phyloP scores from a whole-genome alignment of 192 early-diverging fungal species.

The Podila verticillata region DNA sequence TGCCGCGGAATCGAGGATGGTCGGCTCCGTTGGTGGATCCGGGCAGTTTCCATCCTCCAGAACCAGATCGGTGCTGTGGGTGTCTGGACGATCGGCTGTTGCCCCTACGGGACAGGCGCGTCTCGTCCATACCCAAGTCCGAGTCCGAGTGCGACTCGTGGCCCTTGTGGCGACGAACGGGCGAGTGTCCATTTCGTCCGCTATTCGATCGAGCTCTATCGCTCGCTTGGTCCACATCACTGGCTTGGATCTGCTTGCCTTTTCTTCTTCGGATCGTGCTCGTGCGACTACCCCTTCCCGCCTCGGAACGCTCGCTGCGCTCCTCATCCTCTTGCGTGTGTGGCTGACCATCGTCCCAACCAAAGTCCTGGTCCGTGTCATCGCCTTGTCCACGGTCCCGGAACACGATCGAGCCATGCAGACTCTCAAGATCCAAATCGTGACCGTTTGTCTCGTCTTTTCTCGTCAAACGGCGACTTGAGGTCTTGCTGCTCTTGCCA shows the following conservation, averaged over 20 bases:
- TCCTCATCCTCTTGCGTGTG: background rate
- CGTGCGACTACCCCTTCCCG: background rate
- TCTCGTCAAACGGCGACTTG: background rate
- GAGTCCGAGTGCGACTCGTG: background rate
- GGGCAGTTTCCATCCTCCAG: background rate
- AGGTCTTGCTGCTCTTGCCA: background rate
- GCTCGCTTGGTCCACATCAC: no score
- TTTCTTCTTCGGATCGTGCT: conserved; percentile 15
- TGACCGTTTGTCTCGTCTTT: conserved; percentile 9
- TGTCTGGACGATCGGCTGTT: conserved; percentile 14
- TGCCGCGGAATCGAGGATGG: conserved; percentile 41
- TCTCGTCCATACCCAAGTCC: background rate
- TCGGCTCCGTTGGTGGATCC: conserved; percentile 48
- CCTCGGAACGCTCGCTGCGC: background rate
- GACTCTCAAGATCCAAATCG: conserved; percentile 43
- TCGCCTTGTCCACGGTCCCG: conserved; percentile 6
- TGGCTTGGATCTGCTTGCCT: no score
- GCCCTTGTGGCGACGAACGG: background rate
- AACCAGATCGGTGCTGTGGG: background rate
- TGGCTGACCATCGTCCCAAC: background rate
- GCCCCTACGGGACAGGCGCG: background rate
- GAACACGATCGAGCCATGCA: conserved; percentile 49
- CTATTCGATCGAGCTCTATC: background rate
- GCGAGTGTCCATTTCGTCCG: no score
- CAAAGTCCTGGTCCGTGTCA: background rate